Conservation (phyloP, 2,329 filamentous ascomycete genomes). For the Colletotrichum trifolii region DNA sequence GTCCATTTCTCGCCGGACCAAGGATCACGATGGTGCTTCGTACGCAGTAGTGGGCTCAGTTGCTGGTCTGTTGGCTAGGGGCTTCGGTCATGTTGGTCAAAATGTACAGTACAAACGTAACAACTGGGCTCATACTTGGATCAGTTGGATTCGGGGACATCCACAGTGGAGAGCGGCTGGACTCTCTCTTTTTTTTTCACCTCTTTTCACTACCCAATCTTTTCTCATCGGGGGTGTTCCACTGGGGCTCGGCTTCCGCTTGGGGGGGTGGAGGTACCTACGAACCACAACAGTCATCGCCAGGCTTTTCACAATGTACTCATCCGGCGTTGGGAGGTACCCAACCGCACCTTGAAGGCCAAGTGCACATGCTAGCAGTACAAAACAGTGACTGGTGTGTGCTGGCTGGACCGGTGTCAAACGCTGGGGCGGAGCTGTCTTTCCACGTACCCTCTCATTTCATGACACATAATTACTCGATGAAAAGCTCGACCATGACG, state of each 20-base stretch:
- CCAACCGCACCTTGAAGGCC: no score
- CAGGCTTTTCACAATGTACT: no score
- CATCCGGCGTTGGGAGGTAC: no score
- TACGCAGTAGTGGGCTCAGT: background rate
- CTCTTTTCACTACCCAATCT: background rate
- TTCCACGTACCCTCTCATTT: constrained; percentile 32
- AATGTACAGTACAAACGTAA: background rate
- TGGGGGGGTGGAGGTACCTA: no score
- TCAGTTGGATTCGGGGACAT: background rate
- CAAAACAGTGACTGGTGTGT: background rate
- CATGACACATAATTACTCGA: constrained; percentile 53
- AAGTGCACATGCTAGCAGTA: no score
- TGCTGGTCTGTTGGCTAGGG: background rate
- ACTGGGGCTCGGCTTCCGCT: no score
- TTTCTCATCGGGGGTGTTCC: background rate
- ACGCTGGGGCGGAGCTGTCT: constrained; percentile 34
- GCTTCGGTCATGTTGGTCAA: background rate
- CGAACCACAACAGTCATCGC: no score
- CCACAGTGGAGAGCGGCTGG: constrained; percentile 2
- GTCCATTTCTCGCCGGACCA: no score
- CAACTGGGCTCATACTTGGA: background rate
- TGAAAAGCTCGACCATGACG: constrained; percentile 45
- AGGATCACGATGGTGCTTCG: no score
- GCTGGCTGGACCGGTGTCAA: constrained; percentile 24
- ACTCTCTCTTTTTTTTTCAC: constrained; percentile 3